Conservation (phyloP, 352 stramenopile species). For the Blastocystis sp. region DNA sequence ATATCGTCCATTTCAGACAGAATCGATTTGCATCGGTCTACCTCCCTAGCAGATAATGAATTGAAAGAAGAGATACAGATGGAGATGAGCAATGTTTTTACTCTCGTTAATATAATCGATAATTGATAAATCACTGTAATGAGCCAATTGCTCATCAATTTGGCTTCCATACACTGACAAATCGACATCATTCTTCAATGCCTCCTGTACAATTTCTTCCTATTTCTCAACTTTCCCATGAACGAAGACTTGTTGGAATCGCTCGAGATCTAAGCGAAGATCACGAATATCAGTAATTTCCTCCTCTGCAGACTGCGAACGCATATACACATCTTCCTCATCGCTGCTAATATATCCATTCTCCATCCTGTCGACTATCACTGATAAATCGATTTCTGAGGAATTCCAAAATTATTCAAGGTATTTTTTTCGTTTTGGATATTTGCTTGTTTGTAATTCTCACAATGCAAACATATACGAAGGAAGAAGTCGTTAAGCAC, state of each 20-base stretch:
- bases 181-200: conserved; percentile 30
- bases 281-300: background rate
- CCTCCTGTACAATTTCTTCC: conserved; percentile 32
- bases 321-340: conserved; percentile 33
- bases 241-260: conserved; percentile 2
- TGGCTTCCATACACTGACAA: conserved; percentile 9
- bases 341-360: background rate
- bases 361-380: background rate
- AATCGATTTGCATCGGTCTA: background rate
- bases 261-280: conserved; percentile 22
- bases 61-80: background rate
- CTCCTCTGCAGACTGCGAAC: background rate
- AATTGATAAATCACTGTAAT: background rate
- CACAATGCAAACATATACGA: background rate
- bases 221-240: background rate
- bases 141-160: background rate
- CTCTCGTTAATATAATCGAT: conserved; percentile 19
- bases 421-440: background rate
- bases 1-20: conserved; percentile 1
- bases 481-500: background rate
- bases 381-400: background rate
- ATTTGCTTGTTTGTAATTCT: background rate
- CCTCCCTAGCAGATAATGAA: background rate
- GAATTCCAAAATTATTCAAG: background rate
- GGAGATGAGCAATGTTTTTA: conserved; percentile 15